Evolutionary conservation across 305 asterid genomes (phyloP), one percentile per base, ranked within the genome.

Genomic region (Ajuga reptans): DNA sequence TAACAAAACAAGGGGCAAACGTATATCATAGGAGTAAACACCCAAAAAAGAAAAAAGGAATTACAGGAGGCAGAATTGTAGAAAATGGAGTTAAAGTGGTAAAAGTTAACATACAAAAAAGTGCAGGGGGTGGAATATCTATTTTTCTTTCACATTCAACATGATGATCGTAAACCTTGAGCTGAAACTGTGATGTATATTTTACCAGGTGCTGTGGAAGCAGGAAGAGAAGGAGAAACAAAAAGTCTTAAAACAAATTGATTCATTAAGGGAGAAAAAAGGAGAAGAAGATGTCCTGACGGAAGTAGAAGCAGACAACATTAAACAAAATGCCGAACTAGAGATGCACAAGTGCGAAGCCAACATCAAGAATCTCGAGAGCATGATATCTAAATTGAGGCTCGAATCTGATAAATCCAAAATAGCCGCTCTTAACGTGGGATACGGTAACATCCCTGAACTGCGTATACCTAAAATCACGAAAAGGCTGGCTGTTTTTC

Each of bases 211-310:
- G 62, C 79, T 82, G 18, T 49, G 72, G 78, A 83, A 71, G 82
- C 88, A 85, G 56, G 96, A 85, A 80, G 87, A 81, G 74, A 80
- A 67, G 81, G 90, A 85, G 78, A 86, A 75, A 43, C 37, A 55
- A 9, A 81, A 64, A 59, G 62, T 45, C 27, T 46, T 49, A 17
- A 64, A 15, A 9, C 74, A 67, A 49, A 75, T 75, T 3, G 83
- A 73, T 15, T 18, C 63, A 37, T 1, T 82, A 51, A 82, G 72
- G 76, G 73, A 33, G 43, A 75, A 76, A 80, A 75, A 59, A 36
- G 84, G 83, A 68, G 80, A 77, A 53, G 82, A 49, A 27, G 72
- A 56, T 3, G 68, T 78, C 51, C 54, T 55, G 68, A 66, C 53
- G 51, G 64, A 76, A 78, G 77, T 18, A 0, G 84, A 81, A 65